phyloP scores from a whole-genome alignment of 805 yeast species.

The Saccharomycopsis capsularis region DNA sequence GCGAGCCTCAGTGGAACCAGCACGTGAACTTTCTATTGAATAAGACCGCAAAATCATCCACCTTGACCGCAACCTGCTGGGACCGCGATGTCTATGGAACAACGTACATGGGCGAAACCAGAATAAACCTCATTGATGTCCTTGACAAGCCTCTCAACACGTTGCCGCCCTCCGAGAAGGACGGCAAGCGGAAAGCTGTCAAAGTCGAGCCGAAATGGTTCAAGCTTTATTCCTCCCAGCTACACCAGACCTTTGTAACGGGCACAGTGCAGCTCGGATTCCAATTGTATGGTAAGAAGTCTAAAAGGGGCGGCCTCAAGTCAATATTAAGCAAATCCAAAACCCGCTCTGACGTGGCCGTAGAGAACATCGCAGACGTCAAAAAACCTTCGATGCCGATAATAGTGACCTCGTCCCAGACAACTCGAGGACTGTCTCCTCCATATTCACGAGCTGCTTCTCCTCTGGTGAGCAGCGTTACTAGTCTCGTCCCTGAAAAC shows the following conservation, averaged over 20 bases:
- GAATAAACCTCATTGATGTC: slow-evolving; percentile 17
- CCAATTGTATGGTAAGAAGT: slow-evolving; percentile 6
- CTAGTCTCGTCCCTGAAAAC: background rate
- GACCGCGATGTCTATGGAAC: slow-evolving; percentile 11
- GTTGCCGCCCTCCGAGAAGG: slow-evolving; percentile 18
- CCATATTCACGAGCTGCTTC: background rate
- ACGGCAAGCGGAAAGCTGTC: background rate
- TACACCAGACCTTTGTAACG: slow-evolving; percentile 38
- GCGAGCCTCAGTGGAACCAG: slow-evolving; percentile 17
- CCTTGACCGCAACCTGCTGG: slow-evolving; percentile 19
- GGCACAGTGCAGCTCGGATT: slow-evolving; percentile 36
- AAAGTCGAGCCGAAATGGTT: slow-evolving; percentile 36
- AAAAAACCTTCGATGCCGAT: background rate
- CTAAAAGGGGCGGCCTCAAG: slow-evolving; percentile 5
- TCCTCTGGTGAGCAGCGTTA: background rate
- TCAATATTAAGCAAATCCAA: slow-evolving; percentile 8
- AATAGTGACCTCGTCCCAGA: background rate
- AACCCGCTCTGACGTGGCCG: background rate
- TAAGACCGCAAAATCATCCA: slow-evolving; percentile 4
- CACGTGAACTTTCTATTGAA: slow-evolving; percentile 5
- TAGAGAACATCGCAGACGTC: background rate
- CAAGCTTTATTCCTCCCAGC: slow-evolving; percentile 35
- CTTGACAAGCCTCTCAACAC: slow-evolving; percentile 22
- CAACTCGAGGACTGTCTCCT: background rate
- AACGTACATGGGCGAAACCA: slow-evolving; percentile 18